Percentiles rank a stretch among this genome's conserved stretches.
Conservation (phyloP, 2,329 filamentous ascomycete species). For the Gliomastix tumulicola region DNA sequence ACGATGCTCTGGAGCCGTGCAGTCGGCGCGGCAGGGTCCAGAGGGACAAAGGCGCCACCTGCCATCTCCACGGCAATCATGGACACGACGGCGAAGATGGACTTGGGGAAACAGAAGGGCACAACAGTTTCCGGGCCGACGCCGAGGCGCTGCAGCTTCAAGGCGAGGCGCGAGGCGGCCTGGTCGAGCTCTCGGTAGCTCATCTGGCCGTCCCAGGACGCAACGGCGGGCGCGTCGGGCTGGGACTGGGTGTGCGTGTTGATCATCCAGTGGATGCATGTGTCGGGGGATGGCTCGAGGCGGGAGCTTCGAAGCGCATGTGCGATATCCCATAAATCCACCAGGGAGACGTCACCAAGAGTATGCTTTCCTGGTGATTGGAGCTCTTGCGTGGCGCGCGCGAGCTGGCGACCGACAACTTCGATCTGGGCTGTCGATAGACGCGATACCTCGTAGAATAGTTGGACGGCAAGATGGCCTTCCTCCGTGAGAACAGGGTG, state of each 20-base stretch:
- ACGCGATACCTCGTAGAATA: no score
- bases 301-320: neutral
- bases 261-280: slow-evolving; percentile 1
- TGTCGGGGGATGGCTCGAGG: neutral
- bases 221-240: neutral
- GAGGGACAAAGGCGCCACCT: slow-evolving; percentile 6
- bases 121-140: slow-evolving; percentile 12
- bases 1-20: neutral
- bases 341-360: neutral
- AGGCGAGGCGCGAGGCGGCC: neutral
- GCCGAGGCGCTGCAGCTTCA: slow-evolving; percentile 6
- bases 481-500: no score
- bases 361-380: neutral
- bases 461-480: no score
- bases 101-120: slow-evolving; percentile 8
- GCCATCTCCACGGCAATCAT: slow-evolving; percentile 7
- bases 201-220: slow-evolving; percentile 1
- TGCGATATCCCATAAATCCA: neutral
- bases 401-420: no score
- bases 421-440: no score
- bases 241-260: slow-evolving; percentile 20
- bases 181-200: slow-evolving; percentile 15
- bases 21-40: neutral
- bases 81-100: slow-evolving; percentile 6
- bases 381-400: no score